phyloP scores from a whole-genome alignment of 306 rosid genomes.

The Rubus parviflorus region DNA sequence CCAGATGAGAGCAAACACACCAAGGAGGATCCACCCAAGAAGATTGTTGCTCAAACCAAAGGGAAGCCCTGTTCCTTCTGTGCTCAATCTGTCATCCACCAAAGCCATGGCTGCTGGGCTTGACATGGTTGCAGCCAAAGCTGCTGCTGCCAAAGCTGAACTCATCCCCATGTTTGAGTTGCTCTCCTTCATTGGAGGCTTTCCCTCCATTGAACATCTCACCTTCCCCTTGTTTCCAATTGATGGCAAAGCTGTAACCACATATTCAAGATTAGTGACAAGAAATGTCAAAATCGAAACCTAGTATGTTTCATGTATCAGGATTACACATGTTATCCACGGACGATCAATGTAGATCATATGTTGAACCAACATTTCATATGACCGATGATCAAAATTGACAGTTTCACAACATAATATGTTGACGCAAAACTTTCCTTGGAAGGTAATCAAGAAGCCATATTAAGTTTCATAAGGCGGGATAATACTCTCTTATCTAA shows the following conservation, averaged over 20 bases:
- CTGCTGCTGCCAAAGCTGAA: conserved; percentile 62
- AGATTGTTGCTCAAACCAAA: conserved; percentile 92
- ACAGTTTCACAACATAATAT: background rate
- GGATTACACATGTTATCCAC: too few relatives aligned
- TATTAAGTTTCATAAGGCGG: too few relatives aligned
- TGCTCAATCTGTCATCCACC: conserved; percentile 89
- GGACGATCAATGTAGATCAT: background rate
- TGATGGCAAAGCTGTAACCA: conserved; percentile 58
- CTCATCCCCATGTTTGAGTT: conserved; percentile 56
- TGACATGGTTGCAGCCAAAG: conserved; percentile 57
- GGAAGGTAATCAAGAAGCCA: background rate
- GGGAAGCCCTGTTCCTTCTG: conserved; percentile 99
- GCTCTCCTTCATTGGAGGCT: conserved; percentile 18
- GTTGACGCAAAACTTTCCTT: background rate
- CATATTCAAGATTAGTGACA: background rate
- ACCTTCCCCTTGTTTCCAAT: conserved; percentile 68
- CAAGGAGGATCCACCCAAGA: conserved; percentile 81
- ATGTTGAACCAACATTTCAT: background rate
- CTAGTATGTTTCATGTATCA: background rate
- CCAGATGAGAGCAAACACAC: conserved; percentile 81
- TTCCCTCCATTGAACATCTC: conserved; percentile 67
- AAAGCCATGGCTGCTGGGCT: conserved; percentile 89
- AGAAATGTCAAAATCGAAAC: background rate
- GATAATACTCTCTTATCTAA: too few relatives aligned
- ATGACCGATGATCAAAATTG: background rate